These are phyloP conservation scores for Leishmania lainsoni DNA, from an alignment of 208 protist genomes.

Conservation along the genomic window DNA sequence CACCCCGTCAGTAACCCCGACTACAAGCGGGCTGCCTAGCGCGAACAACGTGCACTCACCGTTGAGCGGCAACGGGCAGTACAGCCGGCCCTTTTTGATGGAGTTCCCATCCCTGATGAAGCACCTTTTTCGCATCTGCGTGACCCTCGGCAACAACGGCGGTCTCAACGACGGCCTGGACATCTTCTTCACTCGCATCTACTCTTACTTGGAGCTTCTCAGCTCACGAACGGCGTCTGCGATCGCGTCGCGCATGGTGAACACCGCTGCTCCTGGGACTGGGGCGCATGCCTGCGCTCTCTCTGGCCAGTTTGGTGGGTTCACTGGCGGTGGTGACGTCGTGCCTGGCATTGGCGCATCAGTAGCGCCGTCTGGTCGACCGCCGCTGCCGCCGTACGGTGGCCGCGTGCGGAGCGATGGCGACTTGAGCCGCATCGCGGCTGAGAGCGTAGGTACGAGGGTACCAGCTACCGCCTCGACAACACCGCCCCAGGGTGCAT, in stretches of 20 bases:
- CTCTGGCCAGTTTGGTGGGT: neutral
- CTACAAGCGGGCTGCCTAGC: neutral
- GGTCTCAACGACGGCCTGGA: slow-evolving; percentile 77
- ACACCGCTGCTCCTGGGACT: slow-evolving; percentile 7
- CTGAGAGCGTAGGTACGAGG: neutral
- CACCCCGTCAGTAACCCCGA: neutral
- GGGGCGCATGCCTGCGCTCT: neutral
- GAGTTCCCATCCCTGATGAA: slow-evolving; percentile 83
- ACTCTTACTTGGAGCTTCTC: slow-evolving; percentile 55
- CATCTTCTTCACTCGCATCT: slow-evolving; percentile 78
- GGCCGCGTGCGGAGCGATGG: slow-evolving; percentile 17
- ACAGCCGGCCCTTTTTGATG: slow-evolving; percentile 69
- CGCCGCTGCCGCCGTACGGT: slow-evolving; percentile 18
- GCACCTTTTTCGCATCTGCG: slow-evolving; percentile 49
- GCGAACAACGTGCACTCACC: slow-evolving; percentile 28
- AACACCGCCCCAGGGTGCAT: neutral
- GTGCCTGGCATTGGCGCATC: neutral
- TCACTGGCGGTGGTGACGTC: neutral
- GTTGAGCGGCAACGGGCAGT: slow-evolving; percentile 64
- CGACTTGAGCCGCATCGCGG: slow-evolving; percentile 3
- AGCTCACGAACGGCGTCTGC: slow-evolving; percentile 47
- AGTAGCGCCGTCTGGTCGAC: neutral
- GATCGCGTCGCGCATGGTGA: slow-evolving; percentile 32
- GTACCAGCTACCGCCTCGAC: too few species aligned
- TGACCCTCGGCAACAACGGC: slow-evolving; percentile 42